Base-by-base conservation (phyloP, 768 basidiomycete genomes). In the Psilocybe azurescens region DNA sequence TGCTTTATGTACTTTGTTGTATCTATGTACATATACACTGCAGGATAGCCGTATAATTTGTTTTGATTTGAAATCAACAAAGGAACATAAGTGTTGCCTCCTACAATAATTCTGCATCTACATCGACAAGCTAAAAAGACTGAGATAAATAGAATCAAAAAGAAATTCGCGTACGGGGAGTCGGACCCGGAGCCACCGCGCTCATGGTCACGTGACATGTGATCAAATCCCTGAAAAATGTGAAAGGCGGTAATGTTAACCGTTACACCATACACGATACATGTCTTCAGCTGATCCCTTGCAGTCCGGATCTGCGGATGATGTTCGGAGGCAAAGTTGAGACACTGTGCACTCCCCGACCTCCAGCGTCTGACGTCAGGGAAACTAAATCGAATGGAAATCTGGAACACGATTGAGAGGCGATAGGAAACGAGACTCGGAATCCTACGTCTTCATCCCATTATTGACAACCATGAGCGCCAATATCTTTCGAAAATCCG, bases 201-300 rank as follows among this genome's bases (percentile, higher is more conserved):
- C 1, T 13, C 14, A 1, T 9, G 41, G 1, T 44, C 11, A 14
- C 41, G 33, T 36, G 33, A 36, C 14, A 16, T 44, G 14, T 0
- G 8, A 44, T 14, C 41, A n/a, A 5, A 44, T 44, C 41, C 1
- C 41, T 10, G 5, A 33, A 33, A 33, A 29, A 1, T 5, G 6
- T 62, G 83, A 83, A 77, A 84, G 83, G 83, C 83, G 83, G 82
- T 77, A 83, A 84, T 83, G 83, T 83, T 84, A 81, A 81, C 83
- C 83, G 71, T 83, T 84, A 84, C 83, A 84, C 83, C 83, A 83
- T 84, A 84, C 66, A 49, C 47, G 56, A 58, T n/a, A 24, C 24
- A 9, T 13, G 41, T 44, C 7, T 44, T 6, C 2, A 2, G 38
- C 9, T 14, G 38, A 39, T 39, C 13, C 38, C 13, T 14, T 38